Evolutionary conservation across 495 filamentous ascomycete genomes (phyloP).

Genomic region (Podospora comata): DNA sequence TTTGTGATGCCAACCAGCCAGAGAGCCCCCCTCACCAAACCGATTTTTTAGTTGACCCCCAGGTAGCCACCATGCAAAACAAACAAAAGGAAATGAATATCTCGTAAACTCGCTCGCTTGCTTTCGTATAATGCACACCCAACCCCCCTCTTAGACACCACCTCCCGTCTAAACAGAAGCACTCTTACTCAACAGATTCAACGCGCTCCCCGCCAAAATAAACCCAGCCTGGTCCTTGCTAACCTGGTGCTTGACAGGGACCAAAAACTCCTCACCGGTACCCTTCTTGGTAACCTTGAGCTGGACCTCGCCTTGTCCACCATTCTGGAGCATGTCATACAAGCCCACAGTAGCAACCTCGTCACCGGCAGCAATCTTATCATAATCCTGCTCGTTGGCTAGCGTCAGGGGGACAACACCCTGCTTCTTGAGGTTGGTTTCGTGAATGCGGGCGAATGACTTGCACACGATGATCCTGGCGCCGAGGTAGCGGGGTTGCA

Average conservation of each 20-base stretch:
- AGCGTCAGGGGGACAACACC: constrained; percentile 93
- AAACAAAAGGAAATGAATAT: background rate
- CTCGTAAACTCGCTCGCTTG: constrained; percentile 2
- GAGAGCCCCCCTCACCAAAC: too few species aligned
- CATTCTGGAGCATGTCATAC: constrained; percentile 71
- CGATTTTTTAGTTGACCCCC: background rate
- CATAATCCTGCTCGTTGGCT: constrained; percentile 82
- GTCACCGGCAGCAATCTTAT: constrained; percentile 75
- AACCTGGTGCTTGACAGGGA: constrained; percentile 72
- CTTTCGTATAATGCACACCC: background rate
- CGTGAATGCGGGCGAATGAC: constrained; percentile 93
- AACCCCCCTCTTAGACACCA: background rate
- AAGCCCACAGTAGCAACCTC: constrained; percentile 76
- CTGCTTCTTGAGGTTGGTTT: constrained; percentile 99
- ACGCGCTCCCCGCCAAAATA: constrained; percentile 86
- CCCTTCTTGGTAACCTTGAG: constrained; percentile 60
- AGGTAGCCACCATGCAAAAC: background rate
- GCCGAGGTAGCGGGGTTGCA: constrained; percentile 91
- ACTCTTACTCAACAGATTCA: constrained; percentile 76
- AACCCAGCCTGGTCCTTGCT: constrained; percentile 85
- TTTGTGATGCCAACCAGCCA: too few species aligned
- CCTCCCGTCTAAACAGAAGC: background rate
- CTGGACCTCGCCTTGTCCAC: constrained; percentile 74
- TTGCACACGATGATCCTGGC: constrained; percentile 85
- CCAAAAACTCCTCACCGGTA: constrained; percentile 57